Conservation (phyloP, 179 eudicot genomes). For the Corrigiola litoralis region DNA sequence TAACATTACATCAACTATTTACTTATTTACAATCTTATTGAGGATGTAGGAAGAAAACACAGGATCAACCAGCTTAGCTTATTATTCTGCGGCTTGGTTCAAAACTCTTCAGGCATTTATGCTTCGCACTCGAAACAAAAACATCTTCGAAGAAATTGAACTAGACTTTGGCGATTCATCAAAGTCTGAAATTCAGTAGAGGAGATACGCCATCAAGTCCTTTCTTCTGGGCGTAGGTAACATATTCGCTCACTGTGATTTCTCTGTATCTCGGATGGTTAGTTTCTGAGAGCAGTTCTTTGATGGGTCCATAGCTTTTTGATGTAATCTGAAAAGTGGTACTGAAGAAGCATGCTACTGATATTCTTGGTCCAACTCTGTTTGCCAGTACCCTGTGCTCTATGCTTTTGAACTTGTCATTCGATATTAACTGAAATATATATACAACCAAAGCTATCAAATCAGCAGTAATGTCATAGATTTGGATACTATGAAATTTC, state of each 20-base stretch:
- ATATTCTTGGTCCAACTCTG: constrained; percentile 40
- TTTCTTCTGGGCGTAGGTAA: constrained; percentile 1
- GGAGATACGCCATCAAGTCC: constrained; percentile 24
- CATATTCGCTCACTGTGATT: constrained; percentile 26
- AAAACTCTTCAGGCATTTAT: neutral
- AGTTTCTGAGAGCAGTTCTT: constrained; percentile 46
- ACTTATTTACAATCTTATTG: too few species aligned
- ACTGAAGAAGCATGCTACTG: constrained; percentile 47
- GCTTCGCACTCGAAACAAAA: too few species aligned
- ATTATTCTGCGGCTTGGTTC: neutral
- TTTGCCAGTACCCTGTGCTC: constrained; percentile 48
- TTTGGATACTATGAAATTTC: neutral
- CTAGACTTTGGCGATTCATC: neutral
- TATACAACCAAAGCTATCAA: neutral
- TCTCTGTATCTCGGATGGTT: constrained; percentile 41
- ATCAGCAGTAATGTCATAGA: neutral
- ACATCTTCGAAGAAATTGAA: neutral
- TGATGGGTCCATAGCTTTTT: constrained; percentile 42
- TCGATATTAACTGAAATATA: constrained; percentile 40
- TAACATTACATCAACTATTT: too few species aligned
- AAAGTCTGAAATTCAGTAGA: constrained; percentile 12
- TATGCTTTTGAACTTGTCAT: constrained; percentile 47
- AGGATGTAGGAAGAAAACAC: neutral
- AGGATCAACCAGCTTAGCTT: neutral
- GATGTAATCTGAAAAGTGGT: constrained; percentile 20